phyloP scores from a whole-genome alignment of 495 filamentous ascomycete species.

The Penicillium egyptiacum region DNA sequence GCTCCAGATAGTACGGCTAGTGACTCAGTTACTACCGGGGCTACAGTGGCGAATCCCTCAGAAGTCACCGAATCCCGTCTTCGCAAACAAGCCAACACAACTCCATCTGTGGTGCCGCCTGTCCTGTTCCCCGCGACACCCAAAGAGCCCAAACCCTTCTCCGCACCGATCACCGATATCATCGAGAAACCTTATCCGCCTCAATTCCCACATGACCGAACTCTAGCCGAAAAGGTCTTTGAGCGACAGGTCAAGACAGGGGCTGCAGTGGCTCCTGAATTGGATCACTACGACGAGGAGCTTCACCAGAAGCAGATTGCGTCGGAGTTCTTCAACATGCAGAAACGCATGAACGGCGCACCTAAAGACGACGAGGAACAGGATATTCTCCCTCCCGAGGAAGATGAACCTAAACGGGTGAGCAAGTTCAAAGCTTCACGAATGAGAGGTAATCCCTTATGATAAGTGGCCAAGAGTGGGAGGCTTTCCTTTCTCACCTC shows the following conservation, averaged over 20 bases:
- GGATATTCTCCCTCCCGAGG: slow-evolving; percentile 58
- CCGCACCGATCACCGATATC: slow-evolving; percentile 43
- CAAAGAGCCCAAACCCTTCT: slow-evolving; percentile 47
- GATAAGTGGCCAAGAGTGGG: no score
- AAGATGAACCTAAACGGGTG: slow-evolving; percentile 67
- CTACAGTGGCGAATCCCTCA: slow-evolving; percentile 10
- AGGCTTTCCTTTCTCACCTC: no score
- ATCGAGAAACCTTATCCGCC: slow-evolving; percentile 23
- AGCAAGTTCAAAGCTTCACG: slow-evolving; percentile 90
- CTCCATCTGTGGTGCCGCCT: slow-evolving; percentile 27
- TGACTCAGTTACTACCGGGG: slow-evolving; percentile 11
- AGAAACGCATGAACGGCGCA: slow-evolving; percentile 74
- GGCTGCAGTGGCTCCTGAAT: slow-evolving; percentile 46
- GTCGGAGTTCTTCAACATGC: slow-evolving; percentile 73
- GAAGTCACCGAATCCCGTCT: slow-evolving; percentile 19
- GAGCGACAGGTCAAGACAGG: slow-evolving; percentile 53
- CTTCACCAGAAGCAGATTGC: slow-evolving; percentile 74
- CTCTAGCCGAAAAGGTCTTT: slow-evolving; percentile 57
- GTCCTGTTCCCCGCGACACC: slow-evolving; percentile 46
- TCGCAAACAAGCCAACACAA: slow-evolving; percentile 21
- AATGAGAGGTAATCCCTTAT: neutral
- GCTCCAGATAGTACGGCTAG: slow-evolving; percentile 9
- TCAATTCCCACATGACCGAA: slow-evolving; percentile 56
- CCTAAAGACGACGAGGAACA: slow-evolving; percentile 61
- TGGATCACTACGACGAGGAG: slow-evolving; percentile 71